A percentile compares a stretch with the other conserved stretches of the same genome.
Conservation (phyloP, 2,329 filamentous ascomycete species). For the Dactylonectria macrodidyma region DNA sequence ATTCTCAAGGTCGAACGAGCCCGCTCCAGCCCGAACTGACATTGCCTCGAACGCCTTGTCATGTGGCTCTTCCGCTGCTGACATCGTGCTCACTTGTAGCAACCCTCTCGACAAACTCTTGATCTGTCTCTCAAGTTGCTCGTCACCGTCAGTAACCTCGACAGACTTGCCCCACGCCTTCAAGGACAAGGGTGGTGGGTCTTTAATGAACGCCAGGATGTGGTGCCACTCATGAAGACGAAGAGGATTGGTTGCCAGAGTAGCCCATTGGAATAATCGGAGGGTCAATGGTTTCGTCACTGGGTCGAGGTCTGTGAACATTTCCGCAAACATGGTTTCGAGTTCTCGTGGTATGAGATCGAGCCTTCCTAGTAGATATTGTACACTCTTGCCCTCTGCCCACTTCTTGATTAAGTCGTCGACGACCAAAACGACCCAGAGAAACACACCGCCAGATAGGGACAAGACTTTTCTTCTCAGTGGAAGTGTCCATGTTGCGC, state of each 20-base stretch:
- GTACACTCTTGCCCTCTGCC: conserved; percentile 21
- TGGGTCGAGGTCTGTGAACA: background rate
- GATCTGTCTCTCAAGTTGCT: conserved; percentile 33
- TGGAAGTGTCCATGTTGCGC: background rate
- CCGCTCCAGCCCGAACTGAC: conserved; percentile 26
- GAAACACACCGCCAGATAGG: conserved; percentile 23
- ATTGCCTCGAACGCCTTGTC: background rate
- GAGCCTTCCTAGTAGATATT: background rate
- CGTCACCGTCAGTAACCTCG: conserved; percentile 14
- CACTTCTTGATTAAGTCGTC: conserved; percentile 18
- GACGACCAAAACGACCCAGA: conserved; percentile 32
- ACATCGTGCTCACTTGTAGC: conserved; percentile 19
- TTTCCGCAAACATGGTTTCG: background rate
- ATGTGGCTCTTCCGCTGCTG: background rate
- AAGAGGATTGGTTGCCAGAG: conserved; percentile 12
- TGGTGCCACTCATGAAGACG: conserved; percentile 38
- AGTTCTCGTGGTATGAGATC: conserved; percentile 15
- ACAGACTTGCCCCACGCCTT: conserved; percentile 16
- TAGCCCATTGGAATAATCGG: conserved; percentile 33
- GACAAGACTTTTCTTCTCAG: background rate
- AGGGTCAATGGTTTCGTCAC: background rate
- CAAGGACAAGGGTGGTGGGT: background rate
- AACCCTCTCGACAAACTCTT: conserved; percentile 26
- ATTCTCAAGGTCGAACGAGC: conserved; percentile 29
- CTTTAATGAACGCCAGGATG: conserved; percentile 27